Conservation (phyloP, 2,329 filamentous ascomycete species). For the Alternaria sp. region DNA sequence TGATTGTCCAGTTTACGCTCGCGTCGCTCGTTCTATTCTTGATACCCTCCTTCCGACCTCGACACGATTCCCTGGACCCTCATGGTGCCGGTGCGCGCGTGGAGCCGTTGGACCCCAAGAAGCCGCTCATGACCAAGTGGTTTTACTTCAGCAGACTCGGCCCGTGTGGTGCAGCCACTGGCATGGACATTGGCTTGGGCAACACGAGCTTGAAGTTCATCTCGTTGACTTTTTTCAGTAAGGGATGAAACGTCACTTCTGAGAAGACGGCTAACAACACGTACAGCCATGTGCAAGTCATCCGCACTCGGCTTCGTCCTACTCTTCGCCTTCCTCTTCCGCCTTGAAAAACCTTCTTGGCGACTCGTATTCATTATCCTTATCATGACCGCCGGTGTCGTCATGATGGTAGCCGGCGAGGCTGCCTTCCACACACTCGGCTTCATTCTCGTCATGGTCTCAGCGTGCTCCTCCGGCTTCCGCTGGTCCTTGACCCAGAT, state of each 20-base stretch:
- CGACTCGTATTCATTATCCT: conserved; percentile 86
- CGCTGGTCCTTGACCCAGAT: conserved; percentile 99
- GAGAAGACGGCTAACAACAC: conserved; percentile 27
- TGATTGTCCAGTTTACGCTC: conserved; percentile 88
- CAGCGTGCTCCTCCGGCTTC: conserved; percentile 95
- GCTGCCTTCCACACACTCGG: conserved; percentile 86
- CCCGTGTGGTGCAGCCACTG: conserved; percentile 90
- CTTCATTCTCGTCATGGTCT: conserved; percentile 90
- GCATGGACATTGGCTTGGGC: conserved; percentile 92
- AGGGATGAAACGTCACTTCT: conserved; percentile 21
- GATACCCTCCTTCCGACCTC: conserved; percentile 81
- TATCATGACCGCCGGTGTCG: conserved; percentile 89
- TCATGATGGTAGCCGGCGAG: conserved; percentile 99
- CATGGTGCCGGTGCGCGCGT: conserved; percentile 39
- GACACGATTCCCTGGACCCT: conserved; percentile 54
- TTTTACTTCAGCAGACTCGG: conserved; percentile 94
- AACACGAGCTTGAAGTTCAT: conserved; percentile 98
- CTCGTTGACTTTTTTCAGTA: conserved; percentile 90
- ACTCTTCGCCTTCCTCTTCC: conserved; percentile 92
- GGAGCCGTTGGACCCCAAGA: conserved; percentile 55
- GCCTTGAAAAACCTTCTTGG: conserved; percentile 85
- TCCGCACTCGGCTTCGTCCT: conserved; percentile 95
- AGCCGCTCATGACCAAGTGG: conserved; percentile 78
- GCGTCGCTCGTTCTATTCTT: conserved; percentile 80
- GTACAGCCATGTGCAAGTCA: conserved; percentile 90